These are phyloP conservation scores for Grosmannia huntii DNA, from an alignment of 2,329 filamentous ascomycete genomes.

Conservation along the genomic window DNA sequence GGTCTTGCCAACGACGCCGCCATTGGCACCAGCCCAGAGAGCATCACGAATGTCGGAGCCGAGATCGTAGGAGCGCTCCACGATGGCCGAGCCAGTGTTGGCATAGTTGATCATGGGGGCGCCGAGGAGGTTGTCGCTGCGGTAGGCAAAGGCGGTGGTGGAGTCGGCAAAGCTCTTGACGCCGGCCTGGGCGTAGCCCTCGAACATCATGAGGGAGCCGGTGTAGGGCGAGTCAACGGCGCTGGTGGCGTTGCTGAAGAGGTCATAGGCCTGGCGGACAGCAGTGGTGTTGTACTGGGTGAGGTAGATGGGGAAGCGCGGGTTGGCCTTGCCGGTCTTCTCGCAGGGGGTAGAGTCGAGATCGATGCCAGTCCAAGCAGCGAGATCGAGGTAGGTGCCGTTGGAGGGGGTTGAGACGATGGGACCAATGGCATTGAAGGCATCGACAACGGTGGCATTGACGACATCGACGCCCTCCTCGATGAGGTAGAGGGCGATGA, in stretches of 20 bases:
- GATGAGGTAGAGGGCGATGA: conserved; percentile 28
- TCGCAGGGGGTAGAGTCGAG: conserved; percentile 25
- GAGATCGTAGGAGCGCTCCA: conserved; percentile 20
- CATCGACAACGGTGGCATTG: conserved; percentile 25
- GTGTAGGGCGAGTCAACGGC: conserved; percentile 15
- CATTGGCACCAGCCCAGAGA: conserved; percentile 19
- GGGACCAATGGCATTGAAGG: conserved; percentile 29
- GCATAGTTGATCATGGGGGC: conserved; percentile 25
- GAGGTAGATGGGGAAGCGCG: conserved; percentile 31
- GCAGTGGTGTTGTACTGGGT: conserved; percentile 22
- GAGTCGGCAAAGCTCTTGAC: conserved; percentile 23
- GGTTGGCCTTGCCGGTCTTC: conserved; percentile 25
- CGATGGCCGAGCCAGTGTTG: conserved; percentile 16
- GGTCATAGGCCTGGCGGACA: conserved; percentile 18
- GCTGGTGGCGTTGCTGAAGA: conserved; percentile 19
- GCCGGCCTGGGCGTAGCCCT: conserved; percentile 36
- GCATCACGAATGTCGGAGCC: conserved; percentile 26
- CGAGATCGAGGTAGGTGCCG: conserved; percentile 33
- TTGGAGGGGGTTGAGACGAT: conserved; percentile 17
- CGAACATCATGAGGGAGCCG: conserved; percentile 37
- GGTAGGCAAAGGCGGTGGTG: conserved; percentile 32
- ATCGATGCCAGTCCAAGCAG: conserved; percentile 28
- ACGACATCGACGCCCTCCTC: conserved; percentile 29
- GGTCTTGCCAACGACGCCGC: conserved; percentile 10
- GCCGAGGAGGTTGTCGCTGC: conserved; percentile 28